These are phyloP conservation scores for Phytophthora tentaculata DNA, from an alignment of 352 stramenopile genomes.

Conservation along the genomic window DNA sequence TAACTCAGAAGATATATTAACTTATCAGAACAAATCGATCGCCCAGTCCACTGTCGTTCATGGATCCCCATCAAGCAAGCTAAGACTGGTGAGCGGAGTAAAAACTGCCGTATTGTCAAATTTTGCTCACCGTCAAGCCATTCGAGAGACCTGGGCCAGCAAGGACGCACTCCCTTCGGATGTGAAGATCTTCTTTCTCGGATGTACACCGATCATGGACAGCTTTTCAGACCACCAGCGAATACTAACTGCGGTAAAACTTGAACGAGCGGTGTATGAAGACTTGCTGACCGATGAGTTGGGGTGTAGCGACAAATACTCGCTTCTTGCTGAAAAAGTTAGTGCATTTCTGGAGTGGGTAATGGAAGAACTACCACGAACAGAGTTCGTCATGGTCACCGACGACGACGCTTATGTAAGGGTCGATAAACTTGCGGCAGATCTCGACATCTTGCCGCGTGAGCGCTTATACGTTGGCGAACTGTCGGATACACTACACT, in stretches of 20 bases:
- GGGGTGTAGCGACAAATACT: neutral
- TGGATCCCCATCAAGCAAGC: too few relatives aligned
- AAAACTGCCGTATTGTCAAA: neutral
- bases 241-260: neutral
- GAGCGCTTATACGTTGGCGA: constrained; percentile 9
- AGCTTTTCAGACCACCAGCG: neutral
- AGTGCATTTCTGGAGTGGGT: neutral
- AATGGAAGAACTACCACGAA: neutral
- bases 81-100: neutral
- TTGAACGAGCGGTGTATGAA: neutral
- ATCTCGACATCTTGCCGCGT: neutral
- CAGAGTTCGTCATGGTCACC: neutral
- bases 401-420: neutral
- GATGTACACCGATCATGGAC: neutral
- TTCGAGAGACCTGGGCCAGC: neutral
- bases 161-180: neutral
- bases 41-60: too few relatives aligned
- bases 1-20: too few relatives aligned
- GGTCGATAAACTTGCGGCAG: neutral
- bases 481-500: constrained; percentile 19
- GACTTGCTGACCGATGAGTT: neutral
- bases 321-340: neutral
- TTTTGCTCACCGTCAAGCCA: neutral
- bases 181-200: neutral
- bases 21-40: too few relatives aligned